A percentile compares a stretch with the other conserved stretches of the same genome.
phyloP scores from a whole-genome alignment of 1,284 basidiomycete genomes.

The Melampsora occidentalis region DNA sequence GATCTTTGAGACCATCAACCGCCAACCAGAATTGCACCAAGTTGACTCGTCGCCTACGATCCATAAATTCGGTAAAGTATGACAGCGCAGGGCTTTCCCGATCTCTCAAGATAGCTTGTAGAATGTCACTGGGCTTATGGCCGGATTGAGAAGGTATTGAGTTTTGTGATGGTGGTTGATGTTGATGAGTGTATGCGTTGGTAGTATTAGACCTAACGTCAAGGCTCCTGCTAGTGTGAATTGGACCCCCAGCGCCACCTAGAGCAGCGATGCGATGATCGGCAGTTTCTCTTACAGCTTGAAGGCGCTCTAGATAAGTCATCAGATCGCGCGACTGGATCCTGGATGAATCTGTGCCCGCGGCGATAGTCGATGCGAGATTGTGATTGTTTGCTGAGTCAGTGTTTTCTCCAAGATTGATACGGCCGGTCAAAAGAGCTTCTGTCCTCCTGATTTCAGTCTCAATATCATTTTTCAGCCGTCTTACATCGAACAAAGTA shows the following conservation, averaged over 20 bases:
- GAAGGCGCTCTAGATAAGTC: conserved; percentile 80
- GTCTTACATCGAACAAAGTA: conserved; percentile 77
- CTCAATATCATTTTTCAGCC: conserved; percentile 84
- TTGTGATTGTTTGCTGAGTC: conserved; percentile 31
- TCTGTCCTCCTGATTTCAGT: conserved; percentile 79
- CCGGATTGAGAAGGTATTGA: conserved; percentile 37
- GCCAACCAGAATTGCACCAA: conserved; percentile 96
- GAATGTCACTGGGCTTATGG: conserved; percentile 29
- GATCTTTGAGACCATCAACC: conserved; percentile 94
- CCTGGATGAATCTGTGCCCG: conserved; percentile 78
- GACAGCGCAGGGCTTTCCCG: conserved; percentile 61
- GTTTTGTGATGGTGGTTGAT: conserved; percentile 40
- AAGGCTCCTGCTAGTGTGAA: conserved; percentile 56
- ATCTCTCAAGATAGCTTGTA: conserved; percentile 34
- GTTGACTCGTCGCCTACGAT: conserved; percentile 74
- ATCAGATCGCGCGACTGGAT: conserved; percentile 76
- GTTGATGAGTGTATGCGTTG: conserved; percentile 47
- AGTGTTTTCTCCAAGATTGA: conserved; percentile 45
- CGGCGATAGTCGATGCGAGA: conserved; percentile 57
- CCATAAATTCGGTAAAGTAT: conserved; percentile 98
- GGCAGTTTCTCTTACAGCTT: conserved; percentile 77
- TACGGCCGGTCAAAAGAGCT: conserved; percentile 59
- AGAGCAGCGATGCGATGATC: conserved; percentile 78
- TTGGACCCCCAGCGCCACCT: conserved; percentile 64
- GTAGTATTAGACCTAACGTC: not conserved